Conservation (phyloP, 106 monocot species). For the Posidonia australis region DNA sequence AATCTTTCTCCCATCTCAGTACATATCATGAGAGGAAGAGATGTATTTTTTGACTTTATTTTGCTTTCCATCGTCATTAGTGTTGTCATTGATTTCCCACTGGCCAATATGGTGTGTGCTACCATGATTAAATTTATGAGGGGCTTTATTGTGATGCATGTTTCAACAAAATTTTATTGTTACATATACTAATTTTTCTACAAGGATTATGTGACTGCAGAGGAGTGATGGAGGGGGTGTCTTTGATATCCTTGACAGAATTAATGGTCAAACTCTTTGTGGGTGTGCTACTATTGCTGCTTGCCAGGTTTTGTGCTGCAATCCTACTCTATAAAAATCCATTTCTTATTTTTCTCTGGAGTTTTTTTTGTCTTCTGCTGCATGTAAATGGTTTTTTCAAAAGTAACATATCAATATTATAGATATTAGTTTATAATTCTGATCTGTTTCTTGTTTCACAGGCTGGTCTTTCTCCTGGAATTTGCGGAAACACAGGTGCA, state of each 20-base stretch:
- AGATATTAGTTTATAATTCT: neutral
- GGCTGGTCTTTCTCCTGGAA: conserved; percentile 42
- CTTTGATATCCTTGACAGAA: conserved; percentile 75
- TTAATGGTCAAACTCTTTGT: conserved; percentile 72
- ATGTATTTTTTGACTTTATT: too few relatives aligned
- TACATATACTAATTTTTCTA: neutral
- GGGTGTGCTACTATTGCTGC: conserved; percentile 57
- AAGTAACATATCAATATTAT: too few relatives aligned
- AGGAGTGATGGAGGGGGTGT: conserved; percentile 88
- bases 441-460: neutral
- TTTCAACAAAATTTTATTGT: too few relatives aligned
- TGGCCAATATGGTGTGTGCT: too few relatives aligned
- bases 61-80: too few relatives aligned
- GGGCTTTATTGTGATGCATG: too few relatives aligned
- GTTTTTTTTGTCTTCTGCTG: neutral
- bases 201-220: conserved; percentile 24
- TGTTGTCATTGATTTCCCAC: too few relatives aligned
- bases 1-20: too few relatives aligned
- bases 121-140: too few relatives aligned
- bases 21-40: too few relatives aligned
- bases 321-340: neutral
- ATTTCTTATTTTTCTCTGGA: neutral
- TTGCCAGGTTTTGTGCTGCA: conserved; percentile 47
- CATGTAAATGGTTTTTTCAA: too few relatives aligned
- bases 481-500: conserved; percentile 41